Base-by-base conservation (phyloP, 805 yeast species). In the Candida anglica region DNA sequence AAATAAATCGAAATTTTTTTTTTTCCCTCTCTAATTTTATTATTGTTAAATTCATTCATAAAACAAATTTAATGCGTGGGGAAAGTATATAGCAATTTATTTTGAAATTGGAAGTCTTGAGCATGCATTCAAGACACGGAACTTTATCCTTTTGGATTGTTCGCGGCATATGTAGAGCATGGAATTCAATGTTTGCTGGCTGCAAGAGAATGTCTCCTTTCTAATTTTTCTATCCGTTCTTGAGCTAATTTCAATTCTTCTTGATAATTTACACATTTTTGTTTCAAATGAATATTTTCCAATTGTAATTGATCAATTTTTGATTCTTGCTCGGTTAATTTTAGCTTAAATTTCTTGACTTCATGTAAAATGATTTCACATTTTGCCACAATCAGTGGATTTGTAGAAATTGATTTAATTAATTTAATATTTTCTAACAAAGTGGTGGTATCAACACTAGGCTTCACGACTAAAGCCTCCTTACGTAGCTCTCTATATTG, bases 241-340 rank as follows among this genome's bases (percentile, higher is more conserved):
- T 46, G 36, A n/a, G 52, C 52, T 17, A 56, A 39, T 3, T 46
- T 46, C 34, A 57, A 53, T n/a, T 54, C 57, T 15, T 47, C 44
- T 25, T 48, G 46, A 29, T 57, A 63, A 21, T 35, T 27, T 6
- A 4, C 30, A 11, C 41, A 27, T 32, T 38, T 19, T 19, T 30
- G 21, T 33, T 27, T 37, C 18, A 41, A 22, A 13, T 39, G 40
- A n/a, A 32, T 32, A 8, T 28, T 26, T 19, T 41, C 46, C 19
- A 24, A 15, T 14, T 31, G 28, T 14, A 35, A 36, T n/a, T n/a
- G n/a, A n/a, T n/a, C n/a, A n/a, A n/a, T n/a, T n/a, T n/a, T n/a
- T n/a, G n/a, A n/a, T 21, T 32, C 26, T 7, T 32, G 16, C n/a
- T 34, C 20, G 19, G 39, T 32, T 14, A 34, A 25, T 23, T 34